Base-by-base conservation (phyloP, 768 basidiomycete genomes). In the Daedalea quercina region DNA sequence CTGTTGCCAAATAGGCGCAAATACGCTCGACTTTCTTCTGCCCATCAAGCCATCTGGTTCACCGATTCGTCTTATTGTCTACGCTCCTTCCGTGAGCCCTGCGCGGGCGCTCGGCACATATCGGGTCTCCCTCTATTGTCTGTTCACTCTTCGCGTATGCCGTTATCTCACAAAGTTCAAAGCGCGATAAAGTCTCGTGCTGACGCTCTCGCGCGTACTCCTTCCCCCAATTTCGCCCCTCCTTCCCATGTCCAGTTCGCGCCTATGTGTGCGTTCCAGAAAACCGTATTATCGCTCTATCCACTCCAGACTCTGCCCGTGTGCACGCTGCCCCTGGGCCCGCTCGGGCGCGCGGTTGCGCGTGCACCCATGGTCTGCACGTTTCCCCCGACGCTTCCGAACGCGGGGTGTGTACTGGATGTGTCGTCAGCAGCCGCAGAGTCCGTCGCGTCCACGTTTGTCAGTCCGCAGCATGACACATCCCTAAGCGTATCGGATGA, bases 41-140 rank as follows among this genome's bases (percentile, higher is more conserved):
- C 47, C 34, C 51, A 58, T 55, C 54, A 54, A 51, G 48, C 59
- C 54, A 49, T 47, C 53, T 47, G 53, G 42, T 53, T 53, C 58
- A 53, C 52, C 54, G 53, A 53, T 45, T 46, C 51, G 50, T 56
- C 56, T 60, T 64, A 61, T 61, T 63, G 60, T 61, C 61, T 43
- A 44, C 24, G 48, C 54, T 35, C 19, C 55, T 58, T 56, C 55
- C 45, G 44, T 50, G 57, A 51, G 53, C 53, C 58, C 52, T 54
- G 55, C 51, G 56, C 56, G 61, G 56, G 45, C 45, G 52, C 56
- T 34, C 55, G 60, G 61, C 54, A 56, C 58, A 51, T 60, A 55
- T 58, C 55, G 44, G 37, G 45, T 35, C 45, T 24, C 47, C 51
- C 50, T 52, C 48, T 62, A 62, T 62, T 60, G 60, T 60, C 60